Conservation (phyloP, 805 yeast species). For the Metschnikowia cubensis region DNA sequence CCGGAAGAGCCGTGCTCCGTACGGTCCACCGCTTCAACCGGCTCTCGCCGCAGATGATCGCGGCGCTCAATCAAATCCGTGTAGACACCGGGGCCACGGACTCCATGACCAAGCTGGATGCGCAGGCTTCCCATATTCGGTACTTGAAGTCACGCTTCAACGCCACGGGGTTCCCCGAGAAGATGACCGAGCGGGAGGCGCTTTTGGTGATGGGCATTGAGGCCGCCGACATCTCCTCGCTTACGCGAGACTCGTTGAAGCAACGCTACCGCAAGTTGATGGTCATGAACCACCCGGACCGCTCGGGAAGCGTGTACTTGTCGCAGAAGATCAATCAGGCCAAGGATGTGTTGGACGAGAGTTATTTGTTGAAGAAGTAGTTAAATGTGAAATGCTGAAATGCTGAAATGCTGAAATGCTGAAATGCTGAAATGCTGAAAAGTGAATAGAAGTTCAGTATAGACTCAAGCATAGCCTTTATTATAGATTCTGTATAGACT, state of each 20-base stretch:
- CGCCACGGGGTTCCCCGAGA: conserved; percentile 28
- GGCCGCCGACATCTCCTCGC: conserved; percentile 31
- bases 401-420: too few species aligned
- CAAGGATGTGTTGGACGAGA: conserved; percentile 36
- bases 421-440: too few species aligned
- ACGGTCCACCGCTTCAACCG: conserved; percentile 12
- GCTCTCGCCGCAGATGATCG: conserved; percentile 20
- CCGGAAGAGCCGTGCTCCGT: conserved; percentile 13
- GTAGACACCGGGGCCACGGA: conserved; percentile 8
- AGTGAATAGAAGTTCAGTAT: too few species aligned
- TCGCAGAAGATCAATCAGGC: conserved; percentile 43
- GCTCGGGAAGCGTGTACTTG: conserved; percentile 37
- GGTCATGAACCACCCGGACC: conserved; percentile 42
- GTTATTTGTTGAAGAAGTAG: conserved; percentile 29
- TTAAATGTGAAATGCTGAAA: too few species aligned
- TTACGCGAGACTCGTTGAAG: conserved; percentile 25
- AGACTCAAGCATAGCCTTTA: too few species aligned
- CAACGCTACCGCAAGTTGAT: conserved; percentile 37
- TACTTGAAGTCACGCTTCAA: conserved; percentile 20
- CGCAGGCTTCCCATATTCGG: conserved; percentile 16
- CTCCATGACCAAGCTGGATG: conserved; percentile 10
- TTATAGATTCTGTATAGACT: too few species aligned
- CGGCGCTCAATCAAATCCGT: conserved; percentile 17
- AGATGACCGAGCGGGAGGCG: conserved; percentile 45
- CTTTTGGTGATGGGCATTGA: conserved; percentile 38